These are phyloP conservation scores for Apiospora saccharicola DNA, from an alignment of 2,329 filamentous ascomycete species.

Conservation along the genomic window DNA sequence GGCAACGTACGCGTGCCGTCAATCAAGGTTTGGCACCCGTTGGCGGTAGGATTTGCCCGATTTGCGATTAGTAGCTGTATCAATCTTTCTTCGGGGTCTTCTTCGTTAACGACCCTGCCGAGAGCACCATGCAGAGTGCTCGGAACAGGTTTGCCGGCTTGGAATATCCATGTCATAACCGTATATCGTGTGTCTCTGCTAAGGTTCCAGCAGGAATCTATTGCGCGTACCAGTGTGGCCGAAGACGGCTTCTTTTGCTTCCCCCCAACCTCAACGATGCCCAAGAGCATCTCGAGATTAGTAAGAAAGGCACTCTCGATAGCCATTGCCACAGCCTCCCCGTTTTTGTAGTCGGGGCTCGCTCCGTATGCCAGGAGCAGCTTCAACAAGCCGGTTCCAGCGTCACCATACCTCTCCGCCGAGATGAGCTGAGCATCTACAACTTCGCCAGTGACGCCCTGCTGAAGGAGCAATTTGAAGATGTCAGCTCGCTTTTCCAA, in stretches of 20 bases:
- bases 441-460: constrained; percentile 58
- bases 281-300: constrained; percentile 60
- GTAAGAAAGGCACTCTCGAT: constrained; percentile 58
- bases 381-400: constrained; percentile 55
- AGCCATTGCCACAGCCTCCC: constrained; percentile 63
- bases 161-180: constrained; percentile 58
- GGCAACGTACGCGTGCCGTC: constrained; percentile 54
- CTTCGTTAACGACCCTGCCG: constrained; percentile 60
- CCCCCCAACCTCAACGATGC: constrained; percentile 50
- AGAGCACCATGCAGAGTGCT: constrained; percentile 60
- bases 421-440: constrained; percentile 62
- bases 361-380: constrained; percentile 61
- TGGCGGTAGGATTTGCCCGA: constrained; percentile 59
- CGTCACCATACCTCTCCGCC: constrained; percentile 58
- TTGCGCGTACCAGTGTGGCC: constrained; percentile 55
- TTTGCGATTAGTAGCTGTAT: constrained; percentile 57
- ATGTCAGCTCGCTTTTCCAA: constrained; percentile 56
- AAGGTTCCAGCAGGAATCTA: constrained; percentile 63
- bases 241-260: constrained; percentile 56
- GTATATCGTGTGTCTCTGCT: constrained; percentile 55
- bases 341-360: constrained; percentile 61
- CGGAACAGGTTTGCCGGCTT: constrained; percentile 55
- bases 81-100: constrained; percentile 56
- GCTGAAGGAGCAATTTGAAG: constrained; percentile 58
- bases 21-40: constrained; percentile 60